A percentile compares a stretch with the other conserved stretches of the same genome.
These are phyloP conservation scores for Marasmius oreades DNA, from an alignment of 1,284 basidiomycete species.

Conservation along the genomic window DNA sequence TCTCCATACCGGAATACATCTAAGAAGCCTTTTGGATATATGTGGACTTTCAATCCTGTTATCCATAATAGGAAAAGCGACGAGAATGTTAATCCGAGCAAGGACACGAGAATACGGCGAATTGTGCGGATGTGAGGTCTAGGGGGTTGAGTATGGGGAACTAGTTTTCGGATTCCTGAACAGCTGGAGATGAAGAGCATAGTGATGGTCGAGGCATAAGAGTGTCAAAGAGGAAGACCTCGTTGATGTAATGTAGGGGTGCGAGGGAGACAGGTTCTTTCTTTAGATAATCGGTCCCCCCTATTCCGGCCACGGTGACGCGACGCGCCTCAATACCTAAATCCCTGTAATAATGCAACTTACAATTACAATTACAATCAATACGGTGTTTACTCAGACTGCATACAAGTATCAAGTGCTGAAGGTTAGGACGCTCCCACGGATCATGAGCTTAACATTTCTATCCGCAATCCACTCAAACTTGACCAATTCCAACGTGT, in stretches of 20 bases:
- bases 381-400: too few relatives aligned
- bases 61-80: not conserved
- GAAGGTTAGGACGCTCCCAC: conserved; percentile 80
- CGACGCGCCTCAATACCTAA: too few relatives aligned
- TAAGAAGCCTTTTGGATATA: not conserved
- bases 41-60: not conserved
- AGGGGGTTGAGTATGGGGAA: not conserved
- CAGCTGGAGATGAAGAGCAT: too few relatives aligned
- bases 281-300: too few relatives aligned
- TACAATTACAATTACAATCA: too few relatives aligned
- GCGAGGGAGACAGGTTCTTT: too few relatives aligned
- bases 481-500: conserved; percentile 67
- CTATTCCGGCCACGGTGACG: too few relatives aligned
- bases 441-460: conserved; percentile 78
- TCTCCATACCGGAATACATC: not conserved
- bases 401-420: conserved; percentile 62
- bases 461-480: conserved; percentile 85
- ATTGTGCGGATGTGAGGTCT: not conserved
- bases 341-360: too few relatives aligned
- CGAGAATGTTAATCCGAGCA: not conserved
- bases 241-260: too few relatives aligned
- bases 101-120: not conserved
- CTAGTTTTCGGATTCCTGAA: not conserved
- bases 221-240: too few relatives aligned
- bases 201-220: not conserved